Percentiles rank a stretch among this genome's conserved stretches.
Evolutionary conservation across 805 yeast genomes (phyloP).

Genomic region (Brettanomyces naardenensis): DNA sequence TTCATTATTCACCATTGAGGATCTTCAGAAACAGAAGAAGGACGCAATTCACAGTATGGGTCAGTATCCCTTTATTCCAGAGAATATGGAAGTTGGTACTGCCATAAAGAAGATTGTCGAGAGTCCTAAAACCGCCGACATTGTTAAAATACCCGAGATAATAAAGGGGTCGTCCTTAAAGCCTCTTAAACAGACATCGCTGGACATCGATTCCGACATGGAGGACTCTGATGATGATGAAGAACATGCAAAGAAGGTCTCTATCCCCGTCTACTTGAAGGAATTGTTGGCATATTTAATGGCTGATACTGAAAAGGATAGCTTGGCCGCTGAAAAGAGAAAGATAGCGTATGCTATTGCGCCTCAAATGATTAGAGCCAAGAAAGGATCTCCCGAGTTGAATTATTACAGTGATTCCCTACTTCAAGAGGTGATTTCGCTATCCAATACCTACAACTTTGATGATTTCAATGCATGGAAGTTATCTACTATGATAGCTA

Average conservation of each 20-base stretch:
- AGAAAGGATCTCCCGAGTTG: slow-evolving; percentile 58
- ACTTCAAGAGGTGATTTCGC: slow-evolving; percentile 39
- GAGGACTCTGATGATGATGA: slow-evolving; percentile 42
- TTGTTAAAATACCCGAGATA: background rate
- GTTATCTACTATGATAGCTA: slow-evolving; percentile 56
- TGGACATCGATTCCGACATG: slow-evolving; percentile 20
- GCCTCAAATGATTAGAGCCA: slow-evolving; percentile 57
- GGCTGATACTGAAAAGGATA: slow-evolving; percentile 33
- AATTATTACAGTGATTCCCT: slow-evolving; percentile 48
- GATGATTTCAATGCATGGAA: slow-evolving; percentile 55
- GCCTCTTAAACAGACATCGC: background rate
- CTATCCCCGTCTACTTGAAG: slow-evolving; percentile 60
- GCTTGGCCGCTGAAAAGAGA: slow-evolving; percentile 41
- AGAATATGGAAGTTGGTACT: background rate
- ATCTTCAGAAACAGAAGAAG: slow-evolving; percentile 14
- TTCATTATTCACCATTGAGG: slow-evolving; percentile 23
- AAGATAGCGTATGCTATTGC: slow-evolving; percentile 42
- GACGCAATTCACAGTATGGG: slow-evolving; percentile 6
- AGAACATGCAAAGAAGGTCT: slow-evolving; percentile 26
- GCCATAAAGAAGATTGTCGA: background rate
- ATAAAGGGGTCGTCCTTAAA: background rate
- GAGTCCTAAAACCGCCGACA: background rate
- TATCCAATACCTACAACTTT: slow-evolving; percentile 51
- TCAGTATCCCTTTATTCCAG: background rate
- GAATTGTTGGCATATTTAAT: slow-evolving; percentile 56